phyloP scores from a whole-genome alignment of 2,329 filamentous ascomycete genomes.

The Dactylellina haptotyla region DNA sequence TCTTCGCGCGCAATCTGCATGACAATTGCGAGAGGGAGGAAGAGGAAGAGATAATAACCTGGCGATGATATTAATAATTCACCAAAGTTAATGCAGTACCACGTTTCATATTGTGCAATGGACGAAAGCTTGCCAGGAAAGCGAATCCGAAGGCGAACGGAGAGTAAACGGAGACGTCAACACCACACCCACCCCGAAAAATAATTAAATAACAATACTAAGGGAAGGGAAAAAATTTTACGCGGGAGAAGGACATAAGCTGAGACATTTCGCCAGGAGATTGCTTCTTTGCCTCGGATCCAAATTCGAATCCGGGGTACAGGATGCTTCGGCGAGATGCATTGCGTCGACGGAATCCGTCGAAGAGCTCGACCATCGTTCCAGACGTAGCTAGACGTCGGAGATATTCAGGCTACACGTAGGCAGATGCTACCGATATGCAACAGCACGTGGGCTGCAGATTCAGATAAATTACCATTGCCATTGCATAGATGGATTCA shows the following conservation, averaged over 20 bases:
- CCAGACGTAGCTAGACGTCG: conserved; percentile 7
- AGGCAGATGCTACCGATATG: conserved; percentile 1
- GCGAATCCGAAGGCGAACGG: conserved; percentile 27
- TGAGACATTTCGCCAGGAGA: conserved; percentile 42
- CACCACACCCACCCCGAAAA: neutral
- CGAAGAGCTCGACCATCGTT: conserved; percentile 17
- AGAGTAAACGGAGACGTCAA: neutral
- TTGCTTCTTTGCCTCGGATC: conserved; percentile 39
- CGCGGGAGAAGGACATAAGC: conserved; percentile 9
- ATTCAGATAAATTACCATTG: neutral
- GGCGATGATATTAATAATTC: neutral
- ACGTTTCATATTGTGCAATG: conserved; percentile 29
- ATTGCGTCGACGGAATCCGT: neutral
- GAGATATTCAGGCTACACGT: conserved; percentile 12
- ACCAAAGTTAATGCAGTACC: conserved; percentile 4
- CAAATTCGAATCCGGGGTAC: conserved; percentile 46
- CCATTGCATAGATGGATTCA: neutral
- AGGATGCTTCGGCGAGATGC: conserved; percentile 29
- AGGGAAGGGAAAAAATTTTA: conserved; percentile 13
- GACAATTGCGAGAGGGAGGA: conserved; percentile 1
- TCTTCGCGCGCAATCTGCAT: neutral
- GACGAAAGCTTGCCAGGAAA: neutral
- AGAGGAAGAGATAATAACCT: neutral
- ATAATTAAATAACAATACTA: neutral
- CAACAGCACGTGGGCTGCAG: conserved; percentile 40